phyloP scores from a whole-genome alignment of 2,329 filamentous ascomycete genomes.

The Colletotrichum orbiculare region DNA sequence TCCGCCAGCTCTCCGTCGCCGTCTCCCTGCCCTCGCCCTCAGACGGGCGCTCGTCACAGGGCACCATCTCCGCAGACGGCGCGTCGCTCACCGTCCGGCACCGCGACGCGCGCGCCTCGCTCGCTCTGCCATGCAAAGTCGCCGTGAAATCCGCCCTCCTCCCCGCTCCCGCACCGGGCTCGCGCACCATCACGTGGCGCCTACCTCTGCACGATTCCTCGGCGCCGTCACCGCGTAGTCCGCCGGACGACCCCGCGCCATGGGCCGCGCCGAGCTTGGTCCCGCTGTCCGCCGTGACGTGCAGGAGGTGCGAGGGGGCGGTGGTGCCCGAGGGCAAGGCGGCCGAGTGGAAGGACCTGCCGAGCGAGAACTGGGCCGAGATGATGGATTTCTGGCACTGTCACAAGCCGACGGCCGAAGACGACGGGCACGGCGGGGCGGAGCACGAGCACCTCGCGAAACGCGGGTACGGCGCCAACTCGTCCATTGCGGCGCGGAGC shows the following conservation, averaged over 20 bases:
- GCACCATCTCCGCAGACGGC: conserved; percentile 58
- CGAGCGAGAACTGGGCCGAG: conserved; percentile 97
- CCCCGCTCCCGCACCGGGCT: conserved; percentile 46
- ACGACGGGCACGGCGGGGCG: conserved; percentile 43
- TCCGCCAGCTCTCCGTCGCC: conserved; percentile 71
- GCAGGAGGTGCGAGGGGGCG: conserved; percentile 51
- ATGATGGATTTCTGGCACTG: conserved; percentile 99
- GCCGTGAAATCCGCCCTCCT: conserved; percentile 43
- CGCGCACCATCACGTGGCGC: conserved; percentile 60
- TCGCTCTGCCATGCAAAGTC: conserved; percentile 58
- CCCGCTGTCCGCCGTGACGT: conserved; percentile 53
- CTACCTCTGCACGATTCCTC: conserved; percentile 52
- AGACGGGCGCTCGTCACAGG: conserved; percentile 53
- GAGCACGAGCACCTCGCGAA: conserved; percentile 62
- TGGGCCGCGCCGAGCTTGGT: conserved; percentile 67
- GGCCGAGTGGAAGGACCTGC: conserved; percentile 86
- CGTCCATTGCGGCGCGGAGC: conserved; percentile 72
- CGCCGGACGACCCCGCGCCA: conserved; percentile 52
- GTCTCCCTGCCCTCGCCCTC: conserved; percentile 59
- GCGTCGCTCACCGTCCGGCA: conserved; percentile 60
- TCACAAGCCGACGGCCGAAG: conserved; percentile 82
- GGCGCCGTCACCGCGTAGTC: conserved; percentile 35
- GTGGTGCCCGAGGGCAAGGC: conserved; percentile 55
- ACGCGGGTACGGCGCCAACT: conserved; percentile 88
- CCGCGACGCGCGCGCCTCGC: conserved; percentile 46